These are phyloP conservation scores for Kwoniella heveanensis DNA, from an alignment of 768 basidiomycete genomes.

Conservation along the genomic window DNA sequence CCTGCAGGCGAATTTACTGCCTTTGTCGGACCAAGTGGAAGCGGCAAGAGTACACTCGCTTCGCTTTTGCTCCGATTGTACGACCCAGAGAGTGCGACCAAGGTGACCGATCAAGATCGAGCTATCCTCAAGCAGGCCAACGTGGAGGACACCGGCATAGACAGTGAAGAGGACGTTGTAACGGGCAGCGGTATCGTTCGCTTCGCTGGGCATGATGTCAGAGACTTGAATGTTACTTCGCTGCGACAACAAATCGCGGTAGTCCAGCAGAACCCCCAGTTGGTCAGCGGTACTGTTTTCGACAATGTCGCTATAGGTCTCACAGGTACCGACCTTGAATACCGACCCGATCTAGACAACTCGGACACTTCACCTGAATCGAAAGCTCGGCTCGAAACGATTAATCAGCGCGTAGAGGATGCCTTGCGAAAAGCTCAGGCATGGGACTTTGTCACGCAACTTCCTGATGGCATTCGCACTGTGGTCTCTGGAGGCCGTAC, in stretches of 20 bases:
- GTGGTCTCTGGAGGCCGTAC: constrained; percentile 43
- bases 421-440: constrained; percentile 52
- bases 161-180: constrained; percentile 15
- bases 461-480: constrained; percentile 51
- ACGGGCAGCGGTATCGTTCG: constrained; percentile 16
- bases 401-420: constrained; percentile 27
- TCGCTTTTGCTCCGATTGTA: constrained; percentile 50
- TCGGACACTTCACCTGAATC: not conserved
- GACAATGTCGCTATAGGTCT: constrained; percentile 55
- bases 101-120: constrained; percentile 24
- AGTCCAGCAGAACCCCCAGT: constrained; percentile 46
- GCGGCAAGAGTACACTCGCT: constrained; percentile 50
- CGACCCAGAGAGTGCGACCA: constrained; percentile 38
- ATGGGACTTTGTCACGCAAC: constrained; percentile 48
- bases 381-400: constrained; percentile 12
- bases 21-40: constrained; percentile 51
- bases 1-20: constrained; percentile 50
- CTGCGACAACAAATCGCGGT: constrained; percentile 44
- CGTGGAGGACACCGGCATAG: constrained; percentile 2
- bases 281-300: constrained; percentile 49
- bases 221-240: constrained; percentile 42
- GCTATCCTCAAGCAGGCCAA: constrained; percentile 21
- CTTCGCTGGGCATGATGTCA: constrained; percentile 36
- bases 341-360: constrained; percentile 38
- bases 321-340: constrained; percentile 48